Percentiles rank a stretch among this genome's conserved stretches.
These are phyloP conservation scores for Corymbia citriodora DNA, from an alignment of 441 rosid species.

Conservation along the genomic window DNA sequence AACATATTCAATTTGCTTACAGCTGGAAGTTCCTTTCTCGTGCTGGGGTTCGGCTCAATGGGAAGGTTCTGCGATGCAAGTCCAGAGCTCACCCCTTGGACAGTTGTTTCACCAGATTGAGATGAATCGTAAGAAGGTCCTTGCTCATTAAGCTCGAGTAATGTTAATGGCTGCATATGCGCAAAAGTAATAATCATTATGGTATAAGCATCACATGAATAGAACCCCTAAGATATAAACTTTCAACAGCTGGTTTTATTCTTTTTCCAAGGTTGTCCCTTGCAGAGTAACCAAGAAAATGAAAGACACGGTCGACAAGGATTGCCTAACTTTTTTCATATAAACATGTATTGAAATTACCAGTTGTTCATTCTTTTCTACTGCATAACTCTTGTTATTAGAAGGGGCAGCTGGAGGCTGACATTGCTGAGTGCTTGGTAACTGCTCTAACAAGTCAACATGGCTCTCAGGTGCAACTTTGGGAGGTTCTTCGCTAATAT, in stretches of 20 bases:
- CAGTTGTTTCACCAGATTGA: slow-evolving; percentile 12
- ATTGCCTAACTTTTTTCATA: not conserved
- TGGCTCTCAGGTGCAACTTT: slow-evolving; percentile 2
- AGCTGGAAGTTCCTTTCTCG: slow-evolving; percentile 67
- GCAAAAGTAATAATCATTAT: slow-evolving; percentile 32
- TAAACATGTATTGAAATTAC: not conserved
- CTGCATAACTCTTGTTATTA: not conserved
- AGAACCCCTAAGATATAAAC: not conserved
- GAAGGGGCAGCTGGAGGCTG: slow-evolving; percentile 18
- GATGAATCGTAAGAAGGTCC: slow-evolving; percentile 23
- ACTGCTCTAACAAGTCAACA: slow-evolving; percentile 14
- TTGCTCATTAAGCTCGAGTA: slow-evolving; percentile 17
- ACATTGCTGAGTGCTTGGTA: slow-evolving; percentile 14
- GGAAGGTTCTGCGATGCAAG: slow-evolving; percentile 22
- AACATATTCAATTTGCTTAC: slow-evolving; percentile 22
- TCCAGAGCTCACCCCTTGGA: slow-evolving; percentile 17
- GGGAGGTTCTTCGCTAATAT: slow-evolving; percentile 16
- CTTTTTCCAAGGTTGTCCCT: not conserved
- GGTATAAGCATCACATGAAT: not conserved
- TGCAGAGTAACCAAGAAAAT: not conserved
- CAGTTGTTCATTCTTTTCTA: not conserved
- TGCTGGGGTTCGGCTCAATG: slow-evolving; percentile 22
- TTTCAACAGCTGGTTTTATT: not conserved
- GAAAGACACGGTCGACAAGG: not conserved
- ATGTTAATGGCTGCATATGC: slow-evolving; percentile 23